Evolutionary conservation across 129 eudicot species (phyloP), one percentile per base, ranked within the genome.

Genomic region (Rutidosis leptorrhynchoides): DNA sequence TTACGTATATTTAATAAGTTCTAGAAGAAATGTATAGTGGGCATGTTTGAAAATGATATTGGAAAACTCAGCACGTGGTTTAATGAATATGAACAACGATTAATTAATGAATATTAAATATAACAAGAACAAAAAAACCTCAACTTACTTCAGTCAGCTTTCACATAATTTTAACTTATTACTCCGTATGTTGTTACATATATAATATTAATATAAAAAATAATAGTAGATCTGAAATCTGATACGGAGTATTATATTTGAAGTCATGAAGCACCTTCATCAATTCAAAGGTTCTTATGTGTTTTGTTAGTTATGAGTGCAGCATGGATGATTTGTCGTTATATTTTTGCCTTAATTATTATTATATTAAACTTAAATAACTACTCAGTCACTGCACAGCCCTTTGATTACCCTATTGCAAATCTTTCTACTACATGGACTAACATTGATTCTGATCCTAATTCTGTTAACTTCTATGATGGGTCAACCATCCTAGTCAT

Each of bases 361-460:
- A 35, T 62, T n/a, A n/a, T n/a, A n/a, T n/a, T n/a, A n/a, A n/a
- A n/a, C n/a, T 64, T 73, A 7, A 7, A 2, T 15, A 28, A 48
- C 25, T 28, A 48, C 35, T 43, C 78, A 20, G 6, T 58, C 20
- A 12, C 15, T 19, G 24, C 66, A 29, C 33, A 55, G 10, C 59
- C 24, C 28, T 3, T 17, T 0, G 21, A 11, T 16, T 23, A 52
- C 33, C 24, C 51, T 2, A 52, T 17, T 64, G 71, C 66, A 42
- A 55, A 20, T 26, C 71, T 64, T 20, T 64, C 66, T 0, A 64
- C 65, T 48, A 54, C 66, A 55, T 73, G 72, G 78, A 20, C 54
- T 32, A 73, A 17, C 78, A 5, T n/a, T 52, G 28, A 6, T 7
- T 22, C 62, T 43, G 26, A 14, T 16, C 2, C 43, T 0, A 3